Evolutionary conservation across 805 yeast genomes (phyloP).

Genomic region (Blastobotrys chiropterorum): DNA sequence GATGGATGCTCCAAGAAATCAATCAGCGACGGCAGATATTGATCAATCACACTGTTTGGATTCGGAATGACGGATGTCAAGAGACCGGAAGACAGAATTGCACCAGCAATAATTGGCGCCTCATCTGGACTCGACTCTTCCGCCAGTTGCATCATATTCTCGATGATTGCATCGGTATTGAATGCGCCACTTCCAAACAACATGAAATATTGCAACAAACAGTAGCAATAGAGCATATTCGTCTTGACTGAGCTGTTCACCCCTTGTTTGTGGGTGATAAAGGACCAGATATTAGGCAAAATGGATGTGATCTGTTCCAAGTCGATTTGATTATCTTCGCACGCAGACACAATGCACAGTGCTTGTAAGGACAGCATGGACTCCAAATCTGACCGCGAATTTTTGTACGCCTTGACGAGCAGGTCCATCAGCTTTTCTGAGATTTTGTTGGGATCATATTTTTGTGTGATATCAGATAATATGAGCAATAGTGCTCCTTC

Average conservation of each 20-base stretch:
- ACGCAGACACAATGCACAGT: constrained; percentile 21
- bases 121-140: constrained; percentile 22
- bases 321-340: constrained; percentile 20
- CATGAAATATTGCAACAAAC: constrained; percentile 27
- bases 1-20: constrained; percentile 39
- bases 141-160: constrained; percentile 24
- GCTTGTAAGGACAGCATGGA: constrained; percentile 27
- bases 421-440: constrained; percentile 15
- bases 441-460: constrained; percentile 28
- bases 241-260: constrained; percentile 9
- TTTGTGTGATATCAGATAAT: constrained; percentile 23
- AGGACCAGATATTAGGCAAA: constrained; percentile 16
- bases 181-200: constrained; percentile 32
- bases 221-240: constrained; percentile 19
- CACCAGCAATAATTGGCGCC: constrained; percentile 25
- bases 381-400: constrained; percentile 28
- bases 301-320: constrained; percentile 15
- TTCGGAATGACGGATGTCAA: constrained; percentile 26
- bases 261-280: constrained; percentile 11
- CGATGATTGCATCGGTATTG: constrained; percentile 24
- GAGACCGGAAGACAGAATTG: constrained; percentile 27
- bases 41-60: constrained; percentile 39
- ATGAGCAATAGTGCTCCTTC: constrained; percentile 29
- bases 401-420: constrained; percentile 21
- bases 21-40: constrained; percentile 36